Conservation (phyloP, 2,329 filamentous ascomycete genomes). For the Cytospora piceicola region DNA sequence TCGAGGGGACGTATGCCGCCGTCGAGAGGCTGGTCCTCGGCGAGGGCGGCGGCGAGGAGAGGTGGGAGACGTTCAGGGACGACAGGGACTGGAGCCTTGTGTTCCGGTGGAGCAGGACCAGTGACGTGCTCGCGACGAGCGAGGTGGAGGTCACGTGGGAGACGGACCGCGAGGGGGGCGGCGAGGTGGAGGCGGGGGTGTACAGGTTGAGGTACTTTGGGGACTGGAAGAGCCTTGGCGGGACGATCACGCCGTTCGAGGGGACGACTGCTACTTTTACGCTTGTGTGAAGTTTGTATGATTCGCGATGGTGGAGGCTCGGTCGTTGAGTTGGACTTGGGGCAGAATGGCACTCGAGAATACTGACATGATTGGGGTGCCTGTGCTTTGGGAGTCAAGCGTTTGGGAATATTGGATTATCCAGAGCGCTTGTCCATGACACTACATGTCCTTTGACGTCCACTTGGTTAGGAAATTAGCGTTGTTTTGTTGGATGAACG, state of each 20-base stretch:
- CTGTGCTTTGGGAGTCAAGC: neutral
- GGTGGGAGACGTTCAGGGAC: conserved; percentile 69
- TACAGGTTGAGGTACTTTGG: conserved; percentile 87
- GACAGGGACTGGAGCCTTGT: conserved; percentile 85
- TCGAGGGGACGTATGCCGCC: conserved; percentile 76
- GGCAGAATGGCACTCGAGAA: neutral
- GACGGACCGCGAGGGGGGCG: conserved; percentile 61
- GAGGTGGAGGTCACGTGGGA: conserved; percentile 83
- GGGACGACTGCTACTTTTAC: conserved; percentile 65
- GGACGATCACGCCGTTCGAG: conserved; percentile 69
- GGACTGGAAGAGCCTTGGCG: conserved; percentile 70
- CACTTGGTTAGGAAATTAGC: neutral
- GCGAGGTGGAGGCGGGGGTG: conserved; percentile 75
- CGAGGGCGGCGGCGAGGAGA: conserved; percentile 35
- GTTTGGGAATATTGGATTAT: too few relatives aligned
- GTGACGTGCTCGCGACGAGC: conserved; percentile 71
- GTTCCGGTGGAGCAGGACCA: conserved; percentile 77
- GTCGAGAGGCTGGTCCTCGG: conserved; percentile 64
- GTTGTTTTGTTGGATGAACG: neutral
- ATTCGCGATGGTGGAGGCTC: neutral
- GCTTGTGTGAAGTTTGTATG: conserved; percentile 33
- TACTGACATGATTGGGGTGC: neutral
- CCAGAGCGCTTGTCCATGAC: too few relatives aligned
- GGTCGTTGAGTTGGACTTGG: neutral
- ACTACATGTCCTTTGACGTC: neutral